Evolutionary conservation across 179 eudicot genomes (phyloP), one percentile per base, ranked within the genome.

Genomic region (Beta corolliflora): DNA sequence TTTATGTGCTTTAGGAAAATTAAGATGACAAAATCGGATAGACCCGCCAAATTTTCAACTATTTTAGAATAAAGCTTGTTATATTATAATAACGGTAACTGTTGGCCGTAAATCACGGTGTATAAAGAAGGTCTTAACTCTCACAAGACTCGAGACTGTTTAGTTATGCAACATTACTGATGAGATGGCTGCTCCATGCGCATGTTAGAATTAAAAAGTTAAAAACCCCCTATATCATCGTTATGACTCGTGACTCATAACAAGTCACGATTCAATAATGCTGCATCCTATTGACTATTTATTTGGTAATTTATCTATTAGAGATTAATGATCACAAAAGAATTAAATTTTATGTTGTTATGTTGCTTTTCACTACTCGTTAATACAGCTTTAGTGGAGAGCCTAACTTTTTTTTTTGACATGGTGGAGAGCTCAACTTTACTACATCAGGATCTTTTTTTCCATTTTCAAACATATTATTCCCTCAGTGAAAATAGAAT

Each of bases 71-170:
- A 71, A 71, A 46, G n/a, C 21, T 21, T 36, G 66, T 6, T 5
- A 67, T 36, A 41, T 44, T 15, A 58, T 45, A 60, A 45, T 61
- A 76, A 76, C 56, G 45, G 61, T 73, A 46, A 48, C 68, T 31
- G 66, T 45, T 46, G 29, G 16, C 79, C 83, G 83, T 67, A 67
- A 67, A 75, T 81, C 75, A 81, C 79, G 83, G 83, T 48, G 69
- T 77, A 77, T 77, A 18, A 76, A 69, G 25, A 36, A 36, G 41
- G 41, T 36, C 41, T 36, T 3, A 36, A 36, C 41, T n/a, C 14
- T 0, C 13, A 48, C 18, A 12, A 71, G 13, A 48, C 6, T 68
- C 7, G 44, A 44, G 50, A 65, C 44, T 65, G 53, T 69, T 69
- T 21, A 69, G 50, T 44, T 45, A 69, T 31, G 73, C 73, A 69